Evolutionary conservation across 2,329 filamentous ascomycete genomes (phyloP).

Genomic region (Xylariaceae sp.): DNA sequence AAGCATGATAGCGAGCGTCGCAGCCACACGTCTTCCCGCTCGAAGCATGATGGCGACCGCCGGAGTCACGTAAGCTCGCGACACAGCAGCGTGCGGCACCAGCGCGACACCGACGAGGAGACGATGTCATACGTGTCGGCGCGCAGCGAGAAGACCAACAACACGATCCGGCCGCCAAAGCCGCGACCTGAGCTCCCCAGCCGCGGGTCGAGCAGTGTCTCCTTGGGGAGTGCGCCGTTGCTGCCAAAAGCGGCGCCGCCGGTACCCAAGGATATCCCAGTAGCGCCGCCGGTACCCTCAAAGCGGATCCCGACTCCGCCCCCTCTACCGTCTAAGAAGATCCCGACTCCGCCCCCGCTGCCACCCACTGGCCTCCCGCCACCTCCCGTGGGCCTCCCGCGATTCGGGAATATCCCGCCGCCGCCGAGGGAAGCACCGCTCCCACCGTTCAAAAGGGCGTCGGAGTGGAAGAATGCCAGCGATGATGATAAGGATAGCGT

Average conservation of each 20-base stretch:
- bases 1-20: neutral
- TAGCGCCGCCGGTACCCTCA: too few species aligned
- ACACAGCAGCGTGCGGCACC: slow-evolving; percentile 12
- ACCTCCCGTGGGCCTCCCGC: too few species aligned
- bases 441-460: neutral
- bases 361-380: too few species aligned
- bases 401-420: slow-evolving; percentile 30
- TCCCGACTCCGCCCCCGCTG: too few species aligned
- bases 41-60: slow-evolving; percentile 1
- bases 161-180: slow-evolving; percentile 30
- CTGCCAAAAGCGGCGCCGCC: neutral
- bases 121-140: slow-evolving; percentile 39
- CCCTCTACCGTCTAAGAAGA: too few species aligned
- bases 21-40: neutral
- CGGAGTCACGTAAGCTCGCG: slow-evolving; percentile 25
- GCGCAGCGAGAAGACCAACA: slow-evolving; percentile 35
- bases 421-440: slow-evolving; percentile 24
- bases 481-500: slow-evolving; percentile 45
- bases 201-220: slow-evolving; percentile 25
- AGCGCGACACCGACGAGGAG: slow-evolving; percentile 35
- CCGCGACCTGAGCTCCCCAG: slow-evolving; percentile 19
- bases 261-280: too few species aligned
- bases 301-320: too few species aligned
- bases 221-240: slow-evolving; percentile 27
- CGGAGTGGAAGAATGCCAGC: neutral